phyloP scores from a whole-genome alignment of 2,329 filamentous ascomycete genomes.

The Fusarium setosum region DNA sequence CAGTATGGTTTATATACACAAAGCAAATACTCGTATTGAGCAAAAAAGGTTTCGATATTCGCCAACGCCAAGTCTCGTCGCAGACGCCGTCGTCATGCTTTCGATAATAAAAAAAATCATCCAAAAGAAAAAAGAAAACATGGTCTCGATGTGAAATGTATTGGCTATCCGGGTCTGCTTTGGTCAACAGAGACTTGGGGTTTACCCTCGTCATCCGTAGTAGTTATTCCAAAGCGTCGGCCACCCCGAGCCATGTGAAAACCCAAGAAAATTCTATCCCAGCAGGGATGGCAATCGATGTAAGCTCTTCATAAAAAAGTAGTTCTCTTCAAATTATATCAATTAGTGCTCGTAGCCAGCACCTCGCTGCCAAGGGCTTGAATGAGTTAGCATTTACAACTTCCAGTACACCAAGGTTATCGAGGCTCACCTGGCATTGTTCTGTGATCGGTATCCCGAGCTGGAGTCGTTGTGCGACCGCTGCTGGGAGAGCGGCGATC shows the following conservation, averaged over 20 bases:
- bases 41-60: conserved; percentile 40
- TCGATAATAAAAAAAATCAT: conserved; percentile 37
- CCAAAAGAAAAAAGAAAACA: conserved; percentile 30
- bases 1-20: conserved; percentile 45
- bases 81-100: conserved; percentile 47
- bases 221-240: conserved; percentile 5
- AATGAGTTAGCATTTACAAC: conserved; percentile 28
- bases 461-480: conserved; percentile 48
- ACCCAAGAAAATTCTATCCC: conserved; percentile 21
- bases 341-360: conserved; percentile 55
- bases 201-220: conserved; percentile 10
- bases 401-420: neutral
- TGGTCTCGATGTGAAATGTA: conserved; percentile 19
- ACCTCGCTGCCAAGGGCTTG: conserved; percentile 58
- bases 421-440: conserved; percentile 51
- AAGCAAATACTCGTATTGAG: conserved; percentile 44
- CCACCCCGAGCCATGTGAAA: conserved; percentile 13
- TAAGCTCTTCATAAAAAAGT: conserved; percentile 33
- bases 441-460: conserved; percentile 50
- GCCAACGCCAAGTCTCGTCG: conserved; percentile 44
- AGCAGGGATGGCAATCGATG: conserved; percentile 16
- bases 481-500: conserved; percentile 46
- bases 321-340: conserved; percentile 24
- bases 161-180: conserved; percentile 14
- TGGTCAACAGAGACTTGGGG: neutral